Conservation (phyloP, 129 eudicot genomes). For the Tagetes patula region DNA sequence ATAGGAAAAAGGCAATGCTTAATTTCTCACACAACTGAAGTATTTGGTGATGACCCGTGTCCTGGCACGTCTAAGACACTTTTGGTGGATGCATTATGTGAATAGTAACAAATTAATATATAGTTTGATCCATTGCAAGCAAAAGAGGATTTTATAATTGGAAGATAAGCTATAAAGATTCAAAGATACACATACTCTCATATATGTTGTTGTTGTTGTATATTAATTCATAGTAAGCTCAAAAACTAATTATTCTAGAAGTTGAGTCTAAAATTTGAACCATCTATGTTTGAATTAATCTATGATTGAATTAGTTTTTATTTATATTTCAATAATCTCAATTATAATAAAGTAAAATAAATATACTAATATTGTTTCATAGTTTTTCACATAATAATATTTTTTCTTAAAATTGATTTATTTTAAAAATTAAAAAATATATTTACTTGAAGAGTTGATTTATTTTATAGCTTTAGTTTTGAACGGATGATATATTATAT, state of each 20-base stretch:
- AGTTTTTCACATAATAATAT: too few relatives aligned
- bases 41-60: constrained; percentile 59
- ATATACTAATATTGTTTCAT: too few relatives aligned
- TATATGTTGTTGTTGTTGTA: neutral
- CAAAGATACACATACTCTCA: neutral
- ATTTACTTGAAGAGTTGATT: too few relatives aligned
- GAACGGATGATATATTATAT: too few relatives aligned
- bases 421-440: too few relatives aligned
- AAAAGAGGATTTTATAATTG: neutral
- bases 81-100: constrained; percentile 61
- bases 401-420: too few relatives aligned
- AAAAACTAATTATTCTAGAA: neutral
- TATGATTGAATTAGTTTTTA: too few relatives aligned
- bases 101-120: constrained; percentile 25
- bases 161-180: neutral
- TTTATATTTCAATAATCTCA: too few relatives aligned
- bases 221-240: neutral
- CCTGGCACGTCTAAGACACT: constrained; percentile 49
- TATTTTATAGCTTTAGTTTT: too few relatives aligned
- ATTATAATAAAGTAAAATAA: too few relatives aligned
- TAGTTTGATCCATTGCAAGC: neutral
- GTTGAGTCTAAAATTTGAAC: neutral
- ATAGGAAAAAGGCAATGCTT: constrained; percentile 55
- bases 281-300: neutral
- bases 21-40: constrained; percentile 32